Conservation (phyloP, 2,329 filamentous ascomycete species). For the Colletotrichum trifolii region DNA sequence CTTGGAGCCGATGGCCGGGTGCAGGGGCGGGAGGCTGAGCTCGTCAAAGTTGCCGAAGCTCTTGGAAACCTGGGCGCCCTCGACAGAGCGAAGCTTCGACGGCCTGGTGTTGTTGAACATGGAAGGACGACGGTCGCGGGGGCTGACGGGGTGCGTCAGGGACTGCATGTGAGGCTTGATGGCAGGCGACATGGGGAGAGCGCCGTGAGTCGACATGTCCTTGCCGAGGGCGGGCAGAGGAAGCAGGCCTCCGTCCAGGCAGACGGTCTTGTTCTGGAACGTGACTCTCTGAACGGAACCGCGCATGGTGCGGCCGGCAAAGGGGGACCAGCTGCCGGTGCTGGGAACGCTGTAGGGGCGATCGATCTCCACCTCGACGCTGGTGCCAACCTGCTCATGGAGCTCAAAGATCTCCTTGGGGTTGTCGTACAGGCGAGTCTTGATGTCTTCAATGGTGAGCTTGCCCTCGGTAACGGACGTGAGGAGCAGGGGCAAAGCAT, state of each 20-base stretch:
- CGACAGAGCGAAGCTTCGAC: conserved; percentile 44
- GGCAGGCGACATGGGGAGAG: conserved; percentile 66
- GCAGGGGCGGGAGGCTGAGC: conserved; percentile 58
- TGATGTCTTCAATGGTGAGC: conserved; percentile 79
- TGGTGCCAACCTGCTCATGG: conserved; percentile 80
- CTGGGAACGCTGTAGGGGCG: conserved; percentile 71
- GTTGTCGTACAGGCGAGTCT: conserved; percentile 77
- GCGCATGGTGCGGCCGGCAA: conserved; percentile 74
- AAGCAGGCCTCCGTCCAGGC: conserved; percentile 75
- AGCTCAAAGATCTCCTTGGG: conserved; percentile 85
- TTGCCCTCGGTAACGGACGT: conserved; percentile 80
- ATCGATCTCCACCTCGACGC: conserved; percentile 81
- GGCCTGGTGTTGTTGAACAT: conserved; percentile 45
- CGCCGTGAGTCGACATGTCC: conserved; percentile 79
- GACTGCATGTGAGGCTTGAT: conserved; percentile 62
- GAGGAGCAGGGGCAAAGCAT: conserved; percentile 79
- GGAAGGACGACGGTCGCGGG: conserved; percentile 47
- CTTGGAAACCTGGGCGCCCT: conserved; percentile 16
- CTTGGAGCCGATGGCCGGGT: conserved; percentile 66
- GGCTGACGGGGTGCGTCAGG: conserved; percentile 50
- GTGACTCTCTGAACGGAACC: conserved; percentile 80
- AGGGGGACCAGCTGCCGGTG: conserved; percentile 73
- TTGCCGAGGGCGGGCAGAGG: conserved; percentile 69
- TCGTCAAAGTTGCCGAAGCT: conserved; percentile 50
- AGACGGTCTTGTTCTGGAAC: conserved; percentile 79